Conservation (phyloP, 257 asterid species). For the Leonotis leonurus region DNA sequence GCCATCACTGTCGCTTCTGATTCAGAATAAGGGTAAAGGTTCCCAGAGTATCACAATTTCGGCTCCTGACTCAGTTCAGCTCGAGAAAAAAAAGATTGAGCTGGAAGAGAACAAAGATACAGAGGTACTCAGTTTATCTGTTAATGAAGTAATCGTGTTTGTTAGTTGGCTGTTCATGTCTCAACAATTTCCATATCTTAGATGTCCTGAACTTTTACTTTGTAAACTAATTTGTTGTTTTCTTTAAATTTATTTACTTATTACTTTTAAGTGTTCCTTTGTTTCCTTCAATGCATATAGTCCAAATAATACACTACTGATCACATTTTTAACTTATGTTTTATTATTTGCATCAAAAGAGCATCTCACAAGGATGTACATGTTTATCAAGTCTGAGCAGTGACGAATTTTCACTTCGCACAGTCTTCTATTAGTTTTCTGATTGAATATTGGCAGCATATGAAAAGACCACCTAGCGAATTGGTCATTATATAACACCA, state of each 20-base stretch:
- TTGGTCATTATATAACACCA: background rate
- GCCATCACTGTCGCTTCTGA: constrained; percentile 69
- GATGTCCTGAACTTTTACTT: background rate
- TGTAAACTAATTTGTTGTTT: background rate
- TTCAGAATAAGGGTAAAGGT: constrained; percentile 67
- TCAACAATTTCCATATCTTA: background rate
- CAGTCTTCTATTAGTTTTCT: background rate
- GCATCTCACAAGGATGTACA: background rate
- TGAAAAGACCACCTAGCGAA: background rate
- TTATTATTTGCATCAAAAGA: background rate
- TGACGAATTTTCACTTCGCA: background rate
- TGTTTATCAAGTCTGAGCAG: background rate
- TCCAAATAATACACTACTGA: constrained; percentile 1
- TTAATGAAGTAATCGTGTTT: constrained; percentile 1
- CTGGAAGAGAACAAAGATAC: constrained; percentile 53
- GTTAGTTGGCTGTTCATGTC: background rate
- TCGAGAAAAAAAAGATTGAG: constrained; percentile 47
- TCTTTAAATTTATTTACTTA: background rate
- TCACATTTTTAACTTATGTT: background rate
- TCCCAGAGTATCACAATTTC: constrained; percentile 39
- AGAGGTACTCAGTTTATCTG: constrained; percentile 40
- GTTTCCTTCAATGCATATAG: too few relatives aligned
- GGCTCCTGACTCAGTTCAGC: constrained; percentile 56
- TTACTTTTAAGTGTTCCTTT: background rate
- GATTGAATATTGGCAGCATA: background rate